phyloP scores from a whole-genome alignment of 2,329 filamentous ascomycete genomes.

The Cladophialophora yegresii region DNA sequence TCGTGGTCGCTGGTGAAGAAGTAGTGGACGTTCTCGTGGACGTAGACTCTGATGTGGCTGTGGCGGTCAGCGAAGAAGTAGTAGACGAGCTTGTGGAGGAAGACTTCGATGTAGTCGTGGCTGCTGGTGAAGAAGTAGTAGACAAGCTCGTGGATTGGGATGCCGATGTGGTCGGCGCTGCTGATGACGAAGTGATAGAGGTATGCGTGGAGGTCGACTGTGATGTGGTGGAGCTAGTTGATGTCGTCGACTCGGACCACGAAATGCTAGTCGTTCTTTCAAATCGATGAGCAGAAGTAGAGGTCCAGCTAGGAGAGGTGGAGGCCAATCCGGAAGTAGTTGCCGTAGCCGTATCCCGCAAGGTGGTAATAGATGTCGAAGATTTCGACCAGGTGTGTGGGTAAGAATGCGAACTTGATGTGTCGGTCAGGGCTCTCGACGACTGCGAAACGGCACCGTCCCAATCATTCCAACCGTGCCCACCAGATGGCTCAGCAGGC shows the following conservation, averaged over 20 bases:
- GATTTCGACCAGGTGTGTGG: neutral
- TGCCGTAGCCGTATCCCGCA: neutral
- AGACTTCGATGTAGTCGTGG: neutral
- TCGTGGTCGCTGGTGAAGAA: conserved; percentile 3
- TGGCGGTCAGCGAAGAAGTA: neutral
- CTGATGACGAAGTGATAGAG: neutral
- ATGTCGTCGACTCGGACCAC: neutral
- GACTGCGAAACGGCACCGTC: neutral
- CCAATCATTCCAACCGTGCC: conserved; percentile 11
- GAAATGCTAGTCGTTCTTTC: neutral
- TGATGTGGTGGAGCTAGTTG: neutral
- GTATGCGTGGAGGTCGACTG: neutral
- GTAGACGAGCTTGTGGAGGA: neutral
- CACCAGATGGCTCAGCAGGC: neutral
- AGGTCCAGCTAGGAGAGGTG: conserved; percentile 4
- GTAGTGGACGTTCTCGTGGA: neutral
- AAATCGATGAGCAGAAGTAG: neutral
- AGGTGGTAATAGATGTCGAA: neutral
- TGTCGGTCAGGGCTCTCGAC: conserved; percentile 1
- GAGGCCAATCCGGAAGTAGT: neutral
- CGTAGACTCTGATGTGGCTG: neutral
- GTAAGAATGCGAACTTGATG: conserved; percentile 5
- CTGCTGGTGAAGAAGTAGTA: neutral
- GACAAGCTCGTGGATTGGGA: neutral
- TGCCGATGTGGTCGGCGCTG: neutral